Conservation (phyloP, 805 yeast genomes). For the Schizosaccharomyces japonicus region DNA sequence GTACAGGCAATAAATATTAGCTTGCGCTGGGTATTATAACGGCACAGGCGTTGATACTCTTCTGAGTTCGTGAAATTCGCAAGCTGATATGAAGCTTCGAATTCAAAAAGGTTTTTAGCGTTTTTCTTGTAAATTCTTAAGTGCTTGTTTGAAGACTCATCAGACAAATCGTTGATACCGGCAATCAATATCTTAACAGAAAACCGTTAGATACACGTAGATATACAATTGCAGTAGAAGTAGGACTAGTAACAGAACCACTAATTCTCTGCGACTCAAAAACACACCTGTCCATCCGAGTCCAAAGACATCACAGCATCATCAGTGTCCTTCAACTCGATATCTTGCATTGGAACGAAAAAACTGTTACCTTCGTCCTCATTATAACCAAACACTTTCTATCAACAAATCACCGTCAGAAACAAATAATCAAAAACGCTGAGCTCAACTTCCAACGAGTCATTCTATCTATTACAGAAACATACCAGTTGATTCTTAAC, state of each 20-base stretch:
- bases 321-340: not conserved
- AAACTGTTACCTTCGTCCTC: not conserved
- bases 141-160: not conserved
- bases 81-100: not conserved
- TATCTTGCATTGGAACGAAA: not conserved
- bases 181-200: not conserved
- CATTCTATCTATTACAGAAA: too few species aligned
- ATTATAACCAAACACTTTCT: too few species aligned
- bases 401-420: too few species aligned
- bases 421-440: too few species aligned
- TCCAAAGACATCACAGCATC: constrained; percentile 1
- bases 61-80: not conserved
- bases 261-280: too few species aligned
- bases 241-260: too few species aligned
- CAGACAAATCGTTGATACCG: not conserved
- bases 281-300: not conserved
- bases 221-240: not conserved
- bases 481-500: constrained; percentile 1
- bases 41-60: not conserved
- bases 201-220: not conserved
- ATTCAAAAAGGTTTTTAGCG: not conserved
- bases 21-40: not conserved
- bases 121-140: not conserved
- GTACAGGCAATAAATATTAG: not conserved
- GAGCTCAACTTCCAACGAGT: too few species aligned